These are phyloP conservation scores for Metschnikowia orientalis DNA, from an alignment of 805 yeast species.

Conservation along the genomic window DNA sequence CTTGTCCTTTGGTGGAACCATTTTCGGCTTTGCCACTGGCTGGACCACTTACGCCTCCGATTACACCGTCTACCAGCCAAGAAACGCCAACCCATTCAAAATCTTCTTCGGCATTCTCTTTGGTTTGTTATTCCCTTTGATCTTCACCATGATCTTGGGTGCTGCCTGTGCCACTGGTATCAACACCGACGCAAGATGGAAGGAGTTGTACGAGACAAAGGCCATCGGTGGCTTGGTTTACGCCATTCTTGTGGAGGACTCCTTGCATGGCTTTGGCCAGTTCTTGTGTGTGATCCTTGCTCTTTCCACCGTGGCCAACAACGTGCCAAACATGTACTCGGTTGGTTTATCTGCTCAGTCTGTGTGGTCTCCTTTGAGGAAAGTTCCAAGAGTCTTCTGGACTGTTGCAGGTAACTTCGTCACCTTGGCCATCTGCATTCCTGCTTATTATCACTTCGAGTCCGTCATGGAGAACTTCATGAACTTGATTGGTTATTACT, in stretches of 20 bases:
- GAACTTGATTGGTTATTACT: constrained; percentile 88
- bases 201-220: constrained; percentile 45
- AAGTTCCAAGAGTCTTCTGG: constrained; percentile 82
- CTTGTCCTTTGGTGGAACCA: constrained; percentile 74
- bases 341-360: constrained; percentile 84
- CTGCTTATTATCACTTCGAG: constrained; percentile 74
- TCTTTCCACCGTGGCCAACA: constrained; percentile 83
- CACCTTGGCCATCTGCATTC: constrained; percentile 82
- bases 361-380: constrained; percentile 67
- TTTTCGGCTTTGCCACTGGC: constrained; percentile 88
- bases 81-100: constrained; percentile 51
- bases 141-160: constrained; percentile 75
- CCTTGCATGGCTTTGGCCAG: constrained; percentile 84
- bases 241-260: constrained; percentile 70
- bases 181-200: constrained; percentile 40
- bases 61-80: constrained; percentile 83
- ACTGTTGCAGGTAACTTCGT: constrained; percentile 69
- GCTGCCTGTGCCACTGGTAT: constrained; percentile 80
- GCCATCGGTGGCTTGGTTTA: constrained; percentile 81
- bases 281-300: constrained; percentile 84
- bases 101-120: constrained; percentile 59
- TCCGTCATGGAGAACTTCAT: constrained; percentile 78
- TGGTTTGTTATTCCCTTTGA: constrained; percentile 66
- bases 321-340: constrained; percentile 92
- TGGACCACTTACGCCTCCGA: constrained; percentile 94